phyloP scores from a whole-genome alignment of 129 eudicot genomes.

The Flaveria ramosissima region DNA sequence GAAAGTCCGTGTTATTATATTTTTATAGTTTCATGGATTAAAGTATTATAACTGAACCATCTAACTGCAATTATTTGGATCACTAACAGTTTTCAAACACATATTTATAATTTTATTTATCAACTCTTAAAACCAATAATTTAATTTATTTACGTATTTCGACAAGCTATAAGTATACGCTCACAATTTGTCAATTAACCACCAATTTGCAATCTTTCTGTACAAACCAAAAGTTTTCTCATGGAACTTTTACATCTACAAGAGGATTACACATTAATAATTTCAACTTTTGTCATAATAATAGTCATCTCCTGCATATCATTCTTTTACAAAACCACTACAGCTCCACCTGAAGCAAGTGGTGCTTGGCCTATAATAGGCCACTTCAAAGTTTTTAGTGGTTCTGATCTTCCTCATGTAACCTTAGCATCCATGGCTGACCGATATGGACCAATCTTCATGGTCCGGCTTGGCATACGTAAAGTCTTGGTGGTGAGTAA shows the following conservation, averaged over 20 bases:
- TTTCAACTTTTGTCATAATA: neutral
- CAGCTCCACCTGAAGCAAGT: slow-evolving; percentile 38
- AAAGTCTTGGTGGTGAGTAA: slow-evolving; percentile 33
- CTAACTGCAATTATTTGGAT: no score
- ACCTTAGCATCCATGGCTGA: slow-evolving; percentile 32
- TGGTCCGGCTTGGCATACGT: slow-evolving; percentile 22
- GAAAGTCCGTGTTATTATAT: no score
- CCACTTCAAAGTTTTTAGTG: slow-evolving; percentile 32
- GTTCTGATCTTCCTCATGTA: slow-evolving; percentile 24
- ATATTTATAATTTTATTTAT: no score
- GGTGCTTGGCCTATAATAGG: slow-evolving; percentile 64
- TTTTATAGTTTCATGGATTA: no score
- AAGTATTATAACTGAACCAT: no score
- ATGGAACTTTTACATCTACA: neutral
- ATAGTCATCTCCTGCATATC: neutral
- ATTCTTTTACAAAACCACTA: neutral
- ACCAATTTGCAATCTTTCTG: neutral
- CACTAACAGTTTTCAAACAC: no score
- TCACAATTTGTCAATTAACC: neutral
- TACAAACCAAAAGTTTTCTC: neutral
- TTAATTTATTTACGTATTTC: no score
- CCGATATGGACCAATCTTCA: slow-evolving; percentile 35
- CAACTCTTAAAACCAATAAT: no score
- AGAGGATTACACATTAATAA: neutral
- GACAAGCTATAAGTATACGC: neutral